Conservation (phyloP, 2,329 filamentous ascomycete genomes). For the Colletotrichum sp. region DNA sequence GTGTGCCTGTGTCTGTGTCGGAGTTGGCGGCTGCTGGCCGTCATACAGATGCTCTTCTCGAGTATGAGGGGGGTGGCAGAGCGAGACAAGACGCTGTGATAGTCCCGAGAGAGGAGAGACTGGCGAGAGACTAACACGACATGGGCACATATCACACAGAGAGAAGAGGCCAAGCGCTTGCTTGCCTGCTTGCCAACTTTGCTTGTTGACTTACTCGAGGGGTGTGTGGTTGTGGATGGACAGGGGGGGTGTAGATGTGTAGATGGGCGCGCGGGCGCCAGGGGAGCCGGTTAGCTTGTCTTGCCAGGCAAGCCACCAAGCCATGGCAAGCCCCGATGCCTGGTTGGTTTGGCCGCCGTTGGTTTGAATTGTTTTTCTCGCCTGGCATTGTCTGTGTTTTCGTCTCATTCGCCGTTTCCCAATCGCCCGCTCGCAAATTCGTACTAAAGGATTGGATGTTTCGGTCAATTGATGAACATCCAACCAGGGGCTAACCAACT, state of each 20-base stretch:
- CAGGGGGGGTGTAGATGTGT: background rate
- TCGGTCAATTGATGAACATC: slow-evolving; percentile 2
- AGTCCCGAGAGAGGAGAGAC: background rate
- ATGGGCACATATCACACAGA: background rate
- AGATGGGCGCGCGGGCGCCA: background rate
- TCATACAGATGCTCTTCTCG: background rate
- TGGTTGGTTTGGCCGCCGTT: slow-evolving; percentile 10
- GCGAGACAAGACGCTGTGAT: background rate
- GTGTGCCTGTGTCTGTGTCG: background rate
- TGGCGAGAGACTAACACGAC: background rate
- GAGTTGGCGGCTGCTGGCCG: background rate
- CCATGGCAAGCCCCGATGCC: slow-evolving; percentile 9
- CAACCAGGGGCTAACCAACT: background rate
- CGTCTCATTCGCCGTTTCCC: background rate
- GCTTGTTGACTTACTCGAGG: background rate
- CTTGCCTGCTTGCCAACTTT: background rate
- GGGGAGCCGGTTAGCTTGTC: slow-evolving; percentile 4
- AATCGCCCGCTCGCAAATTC: background rate
- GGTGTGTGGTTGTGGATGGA: background rate
- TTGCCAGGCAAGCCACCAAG: slow-evolving; percentile 11
- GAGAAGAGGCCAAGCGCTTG: slow-evolving; percentile 11
- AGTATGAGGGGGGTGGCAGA: background rate
- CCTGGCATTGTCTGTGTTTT: background rate
- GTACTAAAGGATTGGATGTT: slow-evolving; percentile 5
- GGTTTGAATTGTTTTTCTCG: background rate